Base-by-base conservation (phyloP, 805 yeast species). In the Saturnispora sekii region DNA sequence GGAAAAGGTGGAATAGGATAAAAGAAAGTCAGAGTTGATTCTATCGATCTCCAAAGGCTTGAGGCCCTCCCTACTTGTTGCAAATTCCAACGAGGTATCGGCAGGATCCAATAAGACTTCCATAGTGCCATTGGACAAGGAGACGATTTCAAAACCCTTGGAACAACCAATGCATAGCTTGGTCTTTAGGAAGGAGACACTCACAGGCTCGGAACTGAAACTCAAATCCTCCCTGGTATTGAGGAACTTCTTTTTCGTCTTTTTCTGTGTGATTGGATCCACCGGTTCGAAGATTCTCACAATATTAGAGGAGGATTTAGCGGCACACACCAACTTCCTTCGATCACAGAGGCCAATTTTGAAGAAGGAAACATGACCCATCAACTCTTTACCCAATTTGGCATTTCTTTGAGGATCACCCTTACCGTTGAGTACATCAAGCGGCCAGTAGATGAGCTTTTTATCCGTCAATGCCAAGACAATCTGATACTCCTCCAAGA, bases 21-120 rank as follows among this genome's bases (percentile, higher is more conserved):
- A 73, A 56, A 93, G 66, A 60, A 90, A 93, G 65, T 89, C 93
- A 44, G 81, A 79, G 47, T 90, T 93, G 47, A 93, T 79, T 49
- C 96, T 76, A 61, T 90, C 94, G 48, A 93, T 87, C 4, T 94
- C 88, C 62, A 88, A 76, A 15, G 98, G 98, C 56, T 85, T 84
- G 2, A 51, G 34, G 2, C 79, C 77, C 61, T 87, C 95, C 48
- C 83, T 71, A 48, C 77, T 84, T 47, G 79, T 85, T 11, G 93
- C 97, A 68, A 93, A 93, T 58, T 93, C 98, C 44, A 93, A 70
- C 15, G 97, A 87, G 0, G 97, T 94, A 59, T 93, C 98, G 0
- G 97, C 98, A n/a, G 96, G 96, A 65, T 93, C 97, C 55, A 93
- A 69, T 42, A 93, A 74, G 9, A 93, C 79, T 64, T 93, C 97